Evolutionary conservation across 1,139 yeast genomes (phyloP).

Genomic region (Eremothecium sinecaudum): DNA sequence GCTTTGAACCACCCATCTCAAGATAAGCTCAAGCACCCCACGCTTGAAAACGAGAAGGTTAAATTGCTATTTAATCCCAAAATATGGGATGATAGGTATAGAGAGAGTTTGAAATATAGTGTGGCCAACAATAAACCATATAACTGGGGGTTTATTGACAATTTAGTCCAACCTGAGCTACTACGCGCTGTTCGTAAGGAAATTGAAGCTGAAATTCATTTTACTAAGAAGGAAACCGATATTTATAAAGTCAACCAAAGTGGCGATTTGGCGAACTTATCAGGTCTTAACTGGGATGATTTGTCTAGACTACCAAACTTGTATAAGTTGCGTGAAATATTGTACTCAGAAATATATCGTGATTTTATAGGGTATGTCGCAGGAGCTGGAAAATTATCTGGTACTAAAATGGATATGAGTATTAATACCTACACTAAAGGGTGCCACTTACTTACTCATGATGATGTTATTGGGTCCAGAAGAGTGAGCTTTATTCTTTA

Average conservation of each 20-base stretch:
- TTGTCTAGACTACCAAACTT: slow-evolving; percentile 63
- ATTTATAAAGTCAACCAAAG: slow-evolving; percentile 91
- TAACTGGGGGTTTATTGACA: slow-evolving; percentile 76
- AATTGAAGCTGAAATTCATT: slow-evolving; percentile 72
- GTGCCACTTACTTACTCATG: slow-evolving; percentile 90
- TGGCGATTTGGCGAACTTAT: slow-evolving; percentile 89
- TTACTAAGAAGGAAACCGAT: slow-evolving; percentile 93
- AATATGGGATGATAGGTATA: slow-evolving; percentile 43
- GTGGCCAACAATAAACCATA: slow-evolving; percentile 61
- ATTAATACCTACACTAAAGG: slow-evolving; percentile 86
- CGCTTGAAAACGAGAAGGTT: slow-evolving; percentile 33
- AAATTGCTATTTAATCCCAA: slow-evolving; percentile 43
- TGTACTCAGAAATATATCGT: slow-evolving; percentile 79
- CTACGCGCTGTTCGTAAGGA: slow-evolving; percentile 75
- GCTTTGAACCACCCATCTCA: slow-evolving; percentile 3
- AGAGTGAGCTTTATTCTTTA: slow-evolving; percentile 87
- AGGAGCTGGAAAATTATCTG: slow-evolving; percentile 83
- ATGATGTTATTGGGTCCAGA: slow-evolving; percentile 94
- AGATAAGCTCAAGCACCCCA: slow-evolving; percentile 17
- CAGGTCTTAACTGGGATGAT: slow-evolving; percentile 75
- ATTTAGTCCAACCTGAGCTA: slow-evolving; percentile 65
- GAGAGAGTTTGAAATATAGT: slow-evolving; percentile 34
- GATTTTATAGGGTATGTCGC: slow-evolving; percentile 74
- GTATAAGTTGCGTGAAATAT: slow-evolving; percentile 69
- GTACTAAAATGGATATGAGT: slow-evolving; percentile 83